Evolutionary conservation across 441 rosid genomes (phyloP).

Genomic region (Hura crepitans): DNA sequence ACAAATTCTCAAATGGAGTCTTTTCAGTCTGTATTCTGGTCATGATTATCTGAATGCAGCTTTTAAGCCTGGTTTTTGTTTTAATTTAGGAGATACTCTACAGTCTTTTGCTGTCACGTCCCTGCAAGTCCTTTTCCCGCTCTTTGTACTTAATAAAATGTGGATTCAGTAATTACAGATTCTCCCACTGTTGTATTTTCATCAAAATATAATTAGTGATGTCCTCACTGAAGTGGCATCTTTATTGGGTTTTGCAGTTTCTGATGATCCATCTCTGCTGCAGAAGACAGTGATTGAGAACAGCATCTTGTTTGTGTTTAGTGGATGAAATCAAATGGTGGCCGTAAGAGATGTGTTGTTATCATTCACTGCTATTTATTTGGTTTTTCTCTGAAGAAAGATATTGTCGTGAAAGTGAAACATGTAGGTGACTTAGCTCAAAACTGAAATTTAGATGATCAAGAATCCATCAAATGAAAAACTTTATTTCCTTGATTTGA

Average conservation of each 20-base stretch:
- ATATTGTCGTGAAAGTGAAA: slow-evolving; percentile 6
- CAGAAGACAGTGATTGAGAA: slow-evolving; percentile 17
- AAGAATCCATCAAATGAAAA: slow-evolving; percentile 13
- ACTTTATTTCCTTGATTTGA: background rate
- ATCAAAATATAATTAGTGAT: background rate
- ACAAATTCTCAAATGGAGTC: background rate
- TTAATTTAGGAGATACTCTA: background rate
- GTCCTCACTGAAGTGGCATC: background rate
- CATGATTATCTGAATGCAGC: background rate
- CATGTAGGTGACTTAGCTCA: slow-evolving; percentile 18
- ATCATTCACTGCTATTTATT: slow-evolving; percentile 21
- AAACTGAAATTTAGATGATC: background rate
- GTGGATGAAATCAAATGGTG: slow-evolving; percentile 16
- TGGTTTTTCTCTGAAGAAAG: slow-evolving; percentile 18
- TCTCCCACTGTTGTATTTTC: background rate
- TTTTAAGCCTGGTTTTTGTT: background rate
- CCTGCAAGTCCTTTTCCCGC: background rate
- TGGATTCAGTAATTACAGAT: background rate
- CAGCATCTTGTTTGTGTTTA: slow-evolving; percentile 18
- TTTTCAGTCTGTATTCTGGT: background rate
- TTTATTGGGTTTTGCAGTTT: slow-evolving; percentile 27
- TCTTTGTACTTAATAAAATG: too few species aligned
- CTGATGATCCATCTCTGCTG: slow-evolving; percentile 20
- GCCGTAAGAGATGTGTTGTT: slow-evolving; percentile 20
- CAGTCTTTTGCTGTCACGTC: background rate